Evolutionary conservation across 1,284 basidiomycete species (phyloP).

Genomic region (Sanghuangporus baumii): DNA sequence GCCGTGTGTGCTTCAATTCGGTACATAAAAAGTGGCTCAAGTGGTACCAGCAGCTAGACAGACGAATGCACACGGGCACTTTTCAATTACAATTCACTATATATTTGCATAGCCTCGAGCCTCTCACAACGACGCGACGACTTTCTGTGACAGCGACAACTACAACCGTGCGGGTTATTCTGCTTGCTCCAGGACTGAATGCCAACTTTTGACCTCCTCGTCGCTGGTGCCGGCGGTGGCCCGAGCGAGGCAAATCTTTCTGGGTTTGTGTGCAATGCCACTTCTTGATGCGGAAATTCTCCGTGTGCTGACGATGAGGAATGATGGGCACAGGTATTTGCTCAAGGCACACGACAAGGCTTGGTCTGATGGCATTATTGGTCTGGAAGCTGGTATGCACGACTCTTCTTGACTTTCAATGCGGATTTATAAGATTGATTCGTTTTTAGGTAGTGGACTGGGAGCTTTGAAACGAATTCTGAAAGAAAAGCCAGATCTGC

Average conservation of each 20-base stretch:
- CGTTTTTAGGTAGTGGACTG: constrained; percentile 55
- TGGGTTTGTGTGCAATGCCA: constrained; percentile 41
- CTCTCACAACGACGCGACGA: no score
- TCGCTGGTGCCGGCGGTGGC: constrained; percentile 73
- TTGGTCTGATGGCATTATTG: constrained; percentile 68
- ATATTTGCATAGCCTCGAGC: no score
- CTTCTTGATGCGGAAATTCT: not conserved
- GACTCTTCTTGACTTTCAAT: not conserved
- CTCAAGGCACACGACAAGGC: constrained; percentile 50
- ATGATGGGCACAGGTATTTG: constrained; percentile 49
- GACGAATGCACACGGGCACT: no score
- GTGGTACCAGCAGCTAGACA: no score
- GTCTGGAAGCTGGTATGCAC: constrained; percentile 64
- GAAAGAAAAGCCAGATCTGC: constrained; percentile 43
- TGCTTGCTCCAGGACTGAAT: constrained; percentile 15
- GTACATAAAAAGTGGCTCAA: no score
- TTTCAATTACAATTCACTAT: no score
- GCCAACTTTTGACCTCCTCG: constrained; percentile 61
- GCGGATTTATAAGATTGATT: not conserved
- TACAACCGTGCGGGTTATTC: no score
- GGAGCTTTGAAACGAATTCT: constrained; percentile 59
- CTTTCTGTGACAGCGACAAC: no score
- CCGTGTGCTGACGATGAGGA: not conserved
- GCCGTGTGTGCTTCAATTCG: no score
- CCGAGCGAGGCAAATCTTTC: constrained; percentile 72